Base-by-base conservation (phyloP, 2,329 filamentous ascomycete genomes). In the Microdochium bolleyi region DNA sequence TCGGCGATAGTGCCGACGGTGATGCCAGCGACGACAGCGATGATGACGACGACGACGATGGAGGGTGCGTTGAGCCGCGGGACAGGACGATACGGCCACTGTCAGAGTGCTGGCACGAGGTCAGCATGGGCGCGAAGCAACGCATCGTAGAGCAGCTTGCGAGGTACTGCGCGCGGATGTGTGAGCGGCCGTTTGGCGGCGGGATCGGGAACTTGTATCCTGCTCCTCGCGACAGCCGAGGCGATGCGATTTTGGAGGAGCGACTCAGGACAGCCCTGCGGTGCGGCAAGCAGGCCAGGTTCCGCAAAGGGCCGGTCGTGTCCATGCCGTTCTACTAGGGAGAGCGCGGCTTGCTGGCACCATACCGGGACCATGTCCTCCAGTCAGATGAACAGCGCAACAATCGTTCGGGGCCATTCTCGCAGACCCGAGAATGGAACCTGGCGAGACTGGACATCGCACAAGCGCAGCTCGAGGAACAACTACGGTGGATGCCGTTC, bases 21-120 rank as follows among this genome's bases (percentile, higher is more conserved):
- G 48, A 49, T 8, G 44, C 21, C 44, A 13, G 9, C 19, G 44
- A 27, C 22, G 22, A 48, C 2, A 50, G 32, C 19, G 19, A 24
- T 21, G 44, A 27, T 11, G 24, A 48, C 4, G 44, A 8, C 24
- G 22, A 11, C 16, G 37, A 41, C 11, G 41, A 11, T 61, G 14
- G 65, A 67, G 53, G 66, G 64, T 64, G 60, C 65, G 55, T 49
- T 62, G 64, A 0, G 63, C 60, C 16, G 66, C 67, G 54, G 65
- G 61, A 66, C 13, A 51, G 67, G 5, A 64, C 64, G 64, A 54
- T 51, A 9, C 58, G 55, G 7, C 57, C 64, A 0, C 59, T 70
- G 14, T 55, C 51, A 13, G 49, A 63, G 30, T 56, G 54, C 27
- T 69, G 67, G 67, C 11, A 49, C 8, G 50, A 52, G 1, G 52